A percentile compares a stretch with the other conserved stretches of the same genome.
Conservation (phyloP, 2,329 filamentous ascomycete species). For the Penicillium frequentans region DNA sequence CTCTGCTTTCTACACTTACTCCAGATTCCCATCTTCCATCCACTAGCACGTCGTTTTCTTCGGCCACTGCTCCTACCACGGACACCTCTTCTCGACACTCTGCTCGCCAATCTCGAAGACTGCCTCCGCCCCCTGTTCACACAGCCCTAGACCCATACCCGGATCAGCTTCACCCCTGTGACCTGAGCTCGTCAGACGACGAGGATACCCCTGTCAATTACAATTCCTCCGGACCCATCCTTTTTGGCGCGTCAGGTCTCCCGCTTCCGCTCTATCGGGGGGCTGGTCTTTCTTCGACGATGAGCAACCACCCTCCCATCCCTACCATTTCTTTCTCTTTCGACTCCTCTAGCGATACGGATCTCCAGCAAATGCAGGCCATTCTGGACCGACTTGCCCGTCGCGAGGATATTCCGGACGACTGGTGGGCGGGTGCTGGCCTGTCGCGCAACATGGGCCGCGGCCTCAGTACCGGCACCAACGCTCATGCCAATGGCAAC, state of each 20-base stretch:
- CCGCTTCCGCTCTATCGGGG: slow-evolving; percentile 22
- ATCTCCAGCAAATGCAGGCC: slow-evolving; percentile 65
- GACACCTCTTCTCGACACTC: slow-evolving; percentile 36
- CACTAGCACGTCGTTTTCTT: slow-evolving; percentile 78
- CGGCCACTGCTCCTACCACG: slow-evolving; percentile 40
- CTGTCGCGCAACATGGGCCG: slow-evolving; percentile 57
- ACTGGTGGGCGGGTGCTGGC: slow-evolving; percentile 75
- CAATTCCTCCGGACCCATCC: not conserved
- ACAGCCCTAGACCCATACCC: slow-evolving; percentile 34
- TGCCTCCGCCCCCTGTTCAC: slow-evolving; percentile 26
- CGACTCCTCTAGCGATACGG: slow-evolving; percentile 31
- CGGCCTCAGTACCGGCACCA: slow-evolving; percentile 27
- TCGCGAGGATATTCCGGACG: slow-evolving; percentile 74
- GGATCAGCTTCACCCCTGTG: slow-evolving; percentile 39
- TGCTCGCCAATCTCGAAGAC: slow-evolving; percentile 47
- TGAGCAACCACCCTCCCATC: slow-evolving; percentile 35
- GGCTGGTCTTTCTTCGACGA: slow-evolving; percentile 30
- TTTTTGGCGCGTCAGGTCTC: slow-evolving; percentile 11
- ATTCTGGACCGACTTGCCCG: slow-evolving; percentile 70
- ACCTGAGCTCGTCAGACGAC: slow-evolving; percentile 36
- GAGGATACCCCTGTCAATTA: slow-evolving; percentile 26
- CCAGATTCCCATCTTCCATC: slow-evolving; percentile 81
- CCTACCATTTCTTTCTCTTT: slow-evolving; percentile 33
- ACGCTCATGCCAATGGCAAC: slow-evolving; percentile 15
- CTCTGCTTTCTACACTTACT: slow-evolving; percentile 74